phyloP scores from a whole-genome alignment of 306 rosid genomes.

The Prosopis cineraria region DNA sequence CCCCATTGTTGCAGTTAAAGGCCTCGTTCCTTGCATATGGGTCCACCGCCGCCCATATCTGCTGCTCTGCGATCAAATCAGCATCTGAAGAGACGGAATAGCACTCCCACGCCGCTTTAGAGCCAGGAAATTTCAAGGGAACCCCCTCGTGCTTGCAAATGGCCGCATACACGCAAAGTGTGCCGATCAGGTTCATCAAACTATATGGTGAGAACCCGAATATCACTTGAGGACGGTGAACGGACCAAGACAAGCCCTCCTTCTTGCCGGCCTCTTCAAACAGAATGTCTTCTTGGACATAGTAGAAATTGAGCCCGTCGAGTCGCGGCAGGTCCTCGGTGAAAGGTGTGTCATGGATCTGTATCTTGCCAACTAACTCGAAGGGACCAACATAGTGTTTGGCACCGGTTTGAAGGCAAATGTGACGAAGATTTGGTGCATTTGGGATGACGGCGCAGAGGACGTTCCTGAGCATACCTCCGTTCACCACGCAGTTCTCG shows the following conservation, averaged over 20 bases:
- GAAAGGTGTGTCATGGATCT: slow-evolving; percentile 58
- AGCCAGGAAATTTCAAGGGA: slow-evolving; percentile 58
- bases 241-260: slow-evolving; percentile 58
- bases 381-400: slow-evolving; percentile 61
- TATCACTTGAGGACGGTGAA: slow-evolving; percentile 52
- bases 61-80: slow-evolving; percentile 64
- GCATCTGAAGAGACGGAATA: slow-evolving; percentile 54
- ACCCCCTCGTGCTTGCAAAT: slow-evolving; percentile 68
- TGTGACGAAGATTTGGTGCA: slow-evolving; percentile 63
- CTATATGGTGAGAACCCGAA: slow-evolving; percentile 79
- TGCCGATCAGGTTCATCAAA: slow-evolving; percentile 58
- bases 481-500: slow-evolving; percentile 56
- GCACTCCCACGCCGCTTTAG: slow-evolving; percentile 46
- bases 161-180: slow-evolving; percentile 66
- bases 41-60: slow-evolving; percentile 63
- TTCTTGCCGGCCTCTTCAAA: slow-evolving; percentile 48
- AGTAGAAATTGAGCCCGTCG: slow-evolving; percentile 51
- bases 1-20: slow-evolving; percentile 61
- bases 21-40: slow-evolving; percentile 52
- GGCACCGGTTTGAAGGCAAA: slow-evolving; percentile 68
- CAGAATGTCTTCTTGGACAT: slow-evolving; percentile 57
- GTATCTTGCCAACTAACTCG: slow-evolving; percentile 36
- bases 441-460: slow-evolving; percentile 49
- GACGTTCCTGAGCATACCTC: slow-evolving; percentile 57
- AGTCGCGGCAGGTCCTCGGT: slow-evolving; percentile 67